Base-by-base conservation (phyloP, 805 yeast genomes). In the Starmerella asiatica region DNA sequence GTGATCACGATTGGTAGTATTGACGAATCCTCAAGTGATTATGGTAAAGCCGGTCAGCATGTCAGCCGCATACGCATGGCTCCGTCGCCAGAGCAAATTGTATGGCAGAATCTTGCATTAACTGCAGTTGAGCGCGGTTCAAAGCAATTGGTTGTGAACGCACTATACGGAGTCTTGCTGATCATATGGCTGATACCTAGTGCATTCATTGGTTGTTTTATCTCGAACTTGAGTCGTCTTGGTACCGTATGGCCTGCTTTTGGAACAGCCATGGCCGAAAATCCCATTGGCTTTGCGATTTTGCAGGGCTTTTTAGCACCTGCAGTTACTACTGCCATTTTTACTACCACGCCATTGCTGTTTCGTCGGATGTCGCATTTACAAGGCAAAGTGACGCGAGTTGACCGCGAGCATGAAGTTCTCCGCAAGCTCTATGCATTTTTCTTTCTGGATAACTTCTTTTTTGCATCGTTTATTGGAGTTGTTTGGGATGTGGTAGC, bases 251-350 rank as follows among this genome's bases (percentile, higher is more conserved):
- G 64, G 64, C 57, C 56, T 1, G 48, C 48, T 1, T 62, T 62
- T 38, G 49, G 51, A 4, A 28, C 28, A 0, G 56, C 52, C 24
- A 49, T 59, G 54, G 42, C 49, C 5, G 17, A 34, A 6, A 47
- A 56, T 40, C 49, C 51, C 1, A 47, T 47, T 1, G 42, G 55
- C 0, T 54, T 59, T 29, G 56, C 64, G 9, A 50, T 62, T 34
- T 45, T 62, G 2, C 67, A 62, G 40, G 67, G 67, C 47, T 50
- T 62, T 35, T 37, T 62, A 15, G 56, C 65, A 1, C 66, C 66
- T 0, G 40, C 50, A 2, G 44, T 62, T 18, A 57, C 64, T 6
- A 49, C 60, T 5, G 34, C 54, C 17, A 47, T 62, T 9, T 63
- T 61, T 43, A 32, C 57, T 42, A 39, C 54, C n/a, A 42, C 60